These are phyloP conservation scores for Leptosphaerulina australis DNA, from an alignment of 2,329 filamentous ascomycete genomes.

Conservation along the genomic window DNA sequence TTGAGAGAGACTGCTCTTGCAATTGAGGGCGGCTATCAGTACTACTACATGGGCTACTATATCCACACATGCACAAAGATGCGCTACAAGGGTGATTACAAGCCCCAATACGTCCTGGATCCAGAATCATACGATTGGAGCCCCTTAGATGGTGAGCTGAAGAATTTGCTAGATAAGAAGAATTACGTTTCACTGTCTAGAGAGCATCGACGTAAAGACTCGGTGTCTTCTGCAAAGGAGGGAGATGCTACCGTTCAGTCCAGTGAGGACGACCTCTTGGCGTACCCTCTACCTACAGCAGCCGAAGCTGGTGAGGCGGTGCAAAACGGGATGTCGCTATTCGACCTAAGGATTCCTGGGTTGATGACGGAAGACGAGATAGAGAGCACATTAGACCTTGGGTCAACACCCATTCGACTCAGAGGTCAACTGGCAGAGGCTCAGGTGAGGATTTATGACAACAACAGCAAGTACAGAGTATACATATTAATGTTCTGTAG, in stretches of 20 bases:
- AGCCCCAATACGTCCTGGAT: constrained; percentile 75
- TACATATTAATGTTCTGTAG: constrained; percentile 41
- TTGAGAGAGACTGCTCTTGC: constrained; percentile 75
- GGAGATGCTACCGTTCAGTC: background rate
- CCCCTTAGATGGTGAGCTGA: constrained; percentile 59
- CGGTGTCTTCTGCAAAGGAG: background rate
- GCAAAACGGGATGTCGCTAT: constrained; percentile 55
- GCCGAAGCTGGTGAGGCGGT: constrained; percentile 46
- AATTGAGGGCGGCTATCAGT: constrained; percentile 70
- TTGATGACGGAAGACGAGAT: constrained; percentile 64
- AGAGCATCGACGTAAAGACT: constrained; percentile 39
- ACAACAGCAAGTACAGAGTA: constrained; percentile 46
- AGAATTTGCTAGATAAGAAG: constrained; percentile 60
- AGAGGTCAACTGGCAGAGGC: constrained; percentile 41
- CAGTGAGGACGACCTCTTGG: constrained; percentile 18
- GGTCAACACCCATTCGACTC: constrained; percentile 63
- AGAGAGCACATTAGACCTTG: constrained; percentile 60
- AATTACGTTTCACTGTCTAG: constrained; percentile 58
- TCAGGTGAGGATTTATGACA: too few species aligned
- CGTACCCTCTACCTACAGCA: constrained; percentile 35
- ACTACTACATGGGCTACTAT: constrained; percentile 85
- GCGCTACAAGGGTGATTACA: constrained; percentile 82
- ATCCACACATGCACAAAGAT: constrained; percentile 83
- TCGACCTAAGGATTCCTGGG: constrained; percentile 70
- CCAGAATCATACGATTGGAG: constrained; percentile 70